Evolutionary conservation across 257 asterid species (phyloP).

Genomic region (Cinchona pubescens): DNA sequence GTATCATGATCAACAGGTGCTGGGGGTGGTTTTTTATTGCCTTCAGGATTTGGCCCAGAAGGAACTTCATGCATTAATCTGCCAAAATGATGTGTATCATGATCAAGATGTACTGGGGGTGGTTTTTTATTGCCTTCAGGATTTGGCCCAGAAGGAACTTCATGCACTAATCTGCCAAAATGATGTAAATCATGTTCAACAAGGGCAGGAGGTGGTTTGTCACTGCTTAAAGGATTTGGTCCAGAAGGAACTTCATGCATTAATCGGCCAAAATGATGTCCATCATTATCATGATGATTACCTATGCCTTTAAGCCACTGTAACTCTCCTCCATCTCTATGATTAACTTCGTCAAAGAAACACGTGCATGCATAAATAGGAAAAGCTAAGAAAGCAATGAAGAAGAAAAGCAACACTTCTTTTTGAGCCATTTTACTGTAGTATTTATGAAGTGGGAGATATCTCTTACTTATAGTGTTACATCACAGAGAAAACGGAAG

Average conservation of each 20-base stretch:
- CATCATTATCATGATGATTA: not conserved
- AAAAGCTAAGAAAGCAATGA: not conserved
- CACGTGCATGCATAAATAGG: not conserved
- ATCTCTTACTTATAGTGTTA: not conserved
- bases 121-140: too few relatives aligned
- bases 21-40: too few relatives aligned
- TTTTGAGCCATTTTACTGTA: not conserved
- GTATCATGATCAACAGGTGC: too few relatives aligned
- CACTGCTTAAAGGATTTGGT: not conserved
- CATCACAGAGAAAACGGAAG: not conserved
- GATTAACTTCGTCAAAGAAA: not conserved
- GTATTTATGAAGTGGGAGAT: not conserved
- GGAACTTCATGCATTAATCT: too few relatives aligned
- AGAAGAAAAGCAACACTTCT: not conserved
- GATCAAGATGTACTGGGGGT: too few relatives aligned
- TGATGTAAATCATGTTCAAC: too few relatives aligned
- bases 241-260: conserved; percentile 4
- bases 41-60: too few relatives aligned
- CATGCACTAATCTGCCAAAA: too few relatives aligned
- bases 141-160: too few relatives aligned
- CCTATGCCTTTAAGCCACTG: too few relatives aligned
- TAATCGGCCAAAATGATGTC: not conserved
- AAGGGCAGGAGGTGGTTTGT: not conserved
- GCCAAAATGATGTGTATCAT: too few relatives aligned
- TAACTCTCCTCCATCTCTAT: not conserved